These are phyloP conservation scores for Zygotorulaspora danielsina DNA, from an alignment of 805 yeast species.

Conservation along the genomic window DNA sequence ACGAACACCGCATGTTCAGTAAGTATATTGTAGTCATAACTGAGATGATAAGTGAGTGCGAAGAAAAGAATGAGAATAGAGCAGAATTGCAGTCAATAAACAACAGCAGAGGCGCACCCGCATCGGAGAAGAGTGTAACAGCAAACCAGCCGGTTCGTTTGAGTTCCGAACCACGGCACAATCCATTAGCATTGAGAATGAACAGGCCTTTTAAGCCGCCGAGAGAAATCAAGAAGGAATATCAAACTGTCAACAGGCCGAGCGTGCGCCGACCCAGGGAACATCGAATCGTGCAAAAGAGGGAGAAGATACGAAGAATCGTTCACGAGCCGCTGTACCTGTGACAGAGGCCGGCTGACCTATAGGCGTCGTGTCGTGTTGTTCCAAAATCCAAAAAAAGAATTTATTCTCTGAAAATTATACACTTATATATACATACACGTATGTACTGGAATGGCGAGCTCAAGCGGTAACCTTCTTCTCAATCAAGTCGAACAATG, in stretches of 20 bases:
- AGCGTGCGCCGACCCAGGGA: background rate
- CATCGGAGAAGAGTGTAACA: background rate
- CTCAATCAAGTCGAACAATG: conserved; percentile 66
- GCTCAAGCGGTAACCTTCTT: conserved; percentile 46
- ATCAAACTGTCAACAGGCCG: background rate
- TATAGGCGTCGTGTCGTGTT: too few species aligned
- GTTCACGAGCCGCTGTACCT: conserved; percentile 13
- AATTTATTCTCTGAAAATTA: conserved; percentile 1
- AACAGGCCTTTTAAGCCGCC: conserved; percentile 33
- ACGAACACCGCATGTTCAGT: conserved; percentile 30
- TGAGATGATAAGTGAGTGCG: conserved; percentile 18
- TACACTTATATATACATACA: conserved; percentile 2
- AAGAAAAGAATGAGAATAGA: background rate
- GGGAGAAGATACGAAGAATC: conserved; percentile 13
- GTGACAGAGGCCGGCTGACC: too few species aligned
- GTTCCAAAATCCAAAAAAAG: too few species aligned
- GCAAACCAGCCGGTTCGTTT: background rate
- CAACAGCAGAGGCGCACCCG: background rate
- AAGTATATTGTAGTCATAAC: conserved; percentile 25
- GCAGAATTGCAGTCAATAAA: background rate
- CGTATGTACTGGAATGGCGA: background rate
- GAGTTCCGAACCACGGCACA: background rate
- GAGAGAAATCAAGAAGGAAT: conserved; percentile 8
- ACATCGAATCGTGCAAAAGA: background rate
- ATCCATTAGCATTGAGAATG: conserved; percentile 25